Conservation (phyloP, 495 filamentous ascomycete genomes). For the Astrothelium macrocarpum region DNA sequence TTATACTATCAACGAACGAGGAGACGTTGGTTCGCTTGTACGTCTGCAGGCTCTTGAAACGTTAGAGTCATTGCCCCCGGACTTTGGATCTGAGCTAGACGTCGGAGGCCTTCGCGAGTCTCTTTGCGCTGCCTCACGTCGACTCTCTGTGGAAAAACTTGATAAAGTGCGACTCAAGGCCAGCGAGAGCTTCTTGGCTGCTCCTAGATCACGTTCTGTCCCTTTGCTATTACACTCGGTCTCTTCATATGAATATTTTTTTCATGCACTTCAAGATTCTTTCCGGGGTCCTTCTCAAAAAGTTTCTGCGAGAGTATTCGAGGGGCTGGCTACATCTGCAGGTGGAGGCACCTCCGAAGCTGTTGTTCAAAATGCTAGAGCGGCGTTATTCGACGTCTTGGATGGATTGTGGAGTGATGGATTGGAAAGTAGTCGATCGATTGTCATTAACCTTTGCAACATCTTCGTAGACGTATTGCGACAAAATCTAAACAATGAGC, state of each 20-base stretch:
- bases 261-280: constrained; percentile 15
- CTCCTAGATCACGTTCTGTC: constrained; percentile 1
- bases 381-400: constrained; percentile 47
- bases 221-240: constrained; percentile 18
- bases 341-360: constrained; percentile 72
- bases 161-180: constrained; percentile 75
- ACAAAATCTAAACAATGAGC: constrained; percentile 48
- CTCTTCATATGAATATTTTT: constrained; percentile 30
- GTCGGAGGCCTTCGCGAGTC: constrained; percentile 13
- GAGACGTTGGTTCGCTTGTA: constrained; percentile 80
- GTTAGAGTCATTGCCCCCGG: constrained; percentile 20
- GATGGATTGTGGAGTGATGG: background rate
- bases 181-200: constrained; percentile 14
- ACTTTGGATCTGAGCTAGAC: constrained; percentile 7
- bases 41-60: constrained; percentile 67
- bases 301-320: constrained; percentile 41
- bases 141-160: constrained; percentile 75
- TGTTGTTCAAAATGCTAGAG: constrained; percentile 61
- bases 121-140: constrained; percentile 24
- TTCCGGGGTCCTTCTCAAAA: background rate
- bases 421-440: background rate
- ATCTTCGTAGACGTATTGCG: constrained; percentile 38
- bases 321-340: constrained; percentile 73
- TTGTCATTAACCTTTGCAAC: constrained; percentile 32
- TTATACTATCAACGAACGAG: constrained; percentile 76